Base-by-base conservation (phyloP, 2,329 filamentous ascomycete species). In the Exutisphaerella laricina region DNA sequence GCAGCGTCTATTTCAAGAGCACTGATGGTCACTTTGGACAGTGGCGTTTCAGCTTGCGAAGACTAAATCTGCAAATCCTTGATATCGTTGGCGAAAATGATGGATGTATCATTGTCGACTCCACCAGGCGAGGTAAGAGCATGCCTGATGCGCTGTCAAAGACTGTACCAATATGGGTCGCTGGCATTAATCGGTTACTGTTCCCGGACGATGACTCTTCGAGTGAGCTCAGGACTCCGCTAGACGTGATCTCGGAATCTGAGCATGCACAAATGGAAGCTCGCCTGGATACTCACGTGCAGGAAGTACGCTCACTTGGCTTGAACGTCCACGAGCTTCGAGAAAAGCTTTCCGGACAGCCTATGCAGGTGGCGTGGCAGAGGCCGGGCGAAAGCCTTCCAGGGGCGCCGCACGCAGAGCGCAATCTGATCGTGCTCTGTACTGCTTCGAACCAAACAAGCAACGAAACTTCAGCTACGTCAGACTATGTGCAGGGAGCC, bases 71-170 rank as follows among this genome's bases (percentile, higher is more conserved):
- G 56, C 85, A 94, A 51, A 62, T 97, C 12, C 64, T 96, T 37
- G 74, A 80, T 23, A 58, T 89, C 29, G 74, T 90, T 41, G 79
- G 76, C 48, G 58, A 69, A 43, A 61, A 78, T 64, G 79, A 85
- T 56, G 88, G 80, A 25, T 80, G 82, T 63, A 82, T 97, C 46
- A 80, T 98, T 44, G 85, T 97, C 31, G 92, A 98, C 66, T 96
- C 88, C 18, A 98, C 92, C 0, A 75, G 92, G 43, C 76, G 90
- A 39, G 92, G 92, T 7, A 97, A 97, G 70, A 78, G 84, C 79
- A 94, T 97, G 81, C 90, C 92, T 1, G 92, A 98, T 67, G 89
- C 92, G 12, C 74, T 98, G 13, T 88, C 85, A 56, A 96, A 95
- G 65, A 97, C 92, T 0, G 74, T 97, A 18, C 90, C 92, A 2